Base-by-base conservation (phyloP, 2,329 filamentous ascomycete species). In the Talaromyces piceae region DNA sequence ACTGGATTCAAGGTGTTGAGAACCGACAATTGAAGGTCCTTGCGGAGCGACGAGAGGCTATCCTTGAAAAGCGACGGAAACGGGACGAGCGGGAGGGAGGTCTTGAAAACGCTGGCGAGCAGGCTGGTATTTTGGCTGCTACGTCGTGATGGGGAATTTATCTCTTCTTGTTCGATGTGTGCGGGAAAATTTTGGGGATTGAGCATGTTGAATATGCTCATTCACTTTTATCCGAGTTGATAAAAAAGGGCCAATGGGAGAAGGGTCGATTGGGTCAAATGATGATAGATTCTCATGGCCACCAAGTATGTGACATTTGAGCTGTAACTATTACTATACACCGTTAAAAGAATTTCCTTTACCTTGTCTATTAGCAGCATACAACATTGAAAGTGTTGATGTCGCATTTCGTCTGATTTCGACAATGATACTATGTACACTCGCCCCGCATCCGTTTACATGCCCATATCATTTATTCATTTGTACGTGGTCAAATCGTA, bases 1-100 rank as follows among this genome's bases (percentile, higher is more conserved):
- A 96, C 79, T 98, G 91, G 90, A 77, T 98, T 61, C 84, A 91
- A 76, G 88, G 88, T 57, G 88, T 97, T 51, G 89, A 96, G 71
- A 77, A 88, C 64, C 79, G 83, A 67, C 91, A 97, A 73, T 79
- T 85, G 60, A 80, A 81, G 58, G 80, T 90, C 56, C 76, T 98
- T 54, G 76, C 78, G 58, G 86, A 91, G 66, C 84, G 91, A 66
- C 91, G 90, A 77, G 79, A 87, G 60, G 72, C 78, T 51, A 78
- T 98, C 59, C 75, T 97, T 53, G 91, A 95, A 76, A 97, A 97
- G 84, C 80, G 93, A 68, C 84, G 84, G 69, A 79, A 89, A 71
- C 84, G 85, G 67, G 84, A 84, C 54, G 79, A 83, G 68, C 75
- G 82, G 52, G 82, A 87, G n/a, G n/a, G n/a, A 65, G 79, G 68